Percentiles rank a stretch among this genome's conserved stretches.
phyloP scores from a whole-genome alignment of 179 eudicot genomes.

The Gypsophila paniculata region DNA sequence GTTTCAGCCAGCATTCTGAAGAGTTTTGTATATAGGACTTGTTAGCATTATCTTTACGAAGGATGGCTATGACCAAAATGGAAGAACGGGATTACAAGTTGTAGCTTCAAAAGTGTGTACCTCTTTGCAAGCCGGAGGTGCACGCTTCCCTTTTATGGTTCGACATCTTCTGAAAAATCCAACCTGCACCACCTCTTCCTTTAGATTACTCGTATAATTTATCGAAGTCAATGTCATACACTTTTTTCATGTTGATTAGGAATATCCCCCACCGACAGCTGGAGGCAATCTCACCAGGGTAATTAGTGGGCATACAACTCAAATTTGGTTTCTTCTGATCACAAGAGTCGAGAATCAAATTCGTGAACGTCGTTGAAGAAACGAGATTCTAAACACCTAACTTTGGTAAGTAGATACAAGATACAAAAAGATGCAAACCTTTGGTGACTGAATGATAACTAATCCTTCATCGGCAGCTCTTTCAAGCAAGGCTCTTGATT shows the following conservation, averaged over 20 bases:
- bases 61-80: background rate
- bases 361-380: too few relatives aligned
- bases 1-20: too few relatives aligned
- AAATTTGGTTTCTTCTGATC: too few relatives aligned
- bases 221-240: background rate
- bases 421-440: constrained; percentile 37
- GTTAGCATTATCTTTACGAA: background rate
- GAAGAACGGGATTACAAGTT: background rate
- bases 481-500: constrained; percentile 41
- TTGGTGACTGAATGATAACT: constrained; percentile 65
- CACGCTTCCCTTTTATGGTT: constrained; percentile 69
- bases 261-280: background rate
- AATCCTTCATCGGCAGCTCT: constrained; percentile 75
- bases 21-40: too few relatives aligned
- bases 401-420: background rate
- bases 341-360: too few relatives aligned
- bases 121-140: constrained; percentile 91
- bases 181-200: constrained; percentile 44
- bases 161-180: constrained; percentile 85
- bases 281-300: too few relatives aligned
- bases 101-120: constrained; percentile 27
- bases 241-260: background rate
- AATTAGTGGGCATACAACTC: too few relatives aligned
- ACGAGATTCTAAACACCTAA: too few relatives aligned
- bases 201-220: constrained; percentile 3